Conservation (phyloP, 176 grass and related monocot genomes). For the Areca catechu region DNA sequence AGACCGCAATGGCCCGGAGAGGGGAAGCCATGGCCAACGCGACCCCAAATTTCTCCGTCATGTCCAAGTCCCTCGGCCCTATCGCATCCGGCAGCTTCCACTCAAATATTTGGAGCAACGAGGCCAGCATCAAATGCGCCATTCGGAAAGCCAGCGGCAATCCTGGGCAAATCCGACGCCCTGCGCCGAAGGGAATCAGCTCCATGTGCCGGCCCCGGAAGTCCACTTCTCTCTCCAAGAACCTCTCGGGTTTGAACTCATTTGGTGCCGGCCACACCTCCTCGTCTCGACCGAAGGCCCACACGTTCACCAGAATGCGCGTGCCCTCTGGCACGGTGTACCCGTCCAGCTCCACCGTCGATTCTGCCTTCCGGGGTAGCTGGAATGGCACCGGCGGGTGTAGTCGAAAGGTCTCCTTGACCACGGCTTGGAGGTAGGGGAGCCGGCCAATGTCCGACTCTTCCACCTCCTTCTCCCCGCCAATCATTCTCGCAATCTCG, state of each 20-base stretch:
- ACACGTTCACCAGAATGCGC: conserved; percentile 27
- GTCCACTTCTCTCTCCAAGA: conserved; percentile 11
- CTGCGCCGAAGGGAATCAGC: conserved; percentile 34
- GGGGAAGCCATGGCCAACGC: conserved; percentile 14
- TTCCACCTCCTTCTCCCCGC: not conserved
- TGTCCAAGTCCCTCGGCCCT: conserved; percentile 21
- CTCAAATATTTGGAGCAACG: conserved; percentile 3
- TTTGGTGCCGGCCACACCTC: conserved; percentile 19
- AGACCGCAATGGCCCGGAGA: conserved; percentile 4
- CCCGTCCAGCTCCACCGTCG: not conserved
- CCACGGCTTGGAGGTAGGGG: conserved; percentile 1
- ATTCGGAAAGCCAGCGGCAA: conserved; percentile 17
- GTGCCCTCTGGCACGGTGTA: conserved; percentile 24
- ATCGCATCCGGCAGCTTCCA: too few species aligned
- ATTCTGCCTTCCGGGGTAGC: conserved; percentile 14
- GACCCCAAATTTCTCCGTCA: conserved; percentile 34
- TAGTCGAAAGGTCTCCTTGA: conserved; percentile 12
- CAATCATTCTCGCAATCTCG: not conserved
- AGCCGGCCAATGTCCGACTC: conserved; percentile 7
- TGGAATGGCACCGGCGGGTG: conserved; percentile 11
- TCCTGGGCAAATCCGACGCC: conserved; percentile 31
- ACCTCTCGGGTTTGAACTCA: conserved; percentile 32
- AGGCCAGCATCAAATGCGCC: conserved; percentile 21
- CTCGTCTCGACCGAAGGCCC: conserved; percentile 16
- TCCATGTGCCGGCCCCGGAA: conserved; percentile 22